Percentiles rank a stretch among this genome's conserved stretches.
These are phyloP conservation scores for Gastrodia elata DNA, from an alignment of 106 monocot species.

Conservation along the genomic window DNA sequence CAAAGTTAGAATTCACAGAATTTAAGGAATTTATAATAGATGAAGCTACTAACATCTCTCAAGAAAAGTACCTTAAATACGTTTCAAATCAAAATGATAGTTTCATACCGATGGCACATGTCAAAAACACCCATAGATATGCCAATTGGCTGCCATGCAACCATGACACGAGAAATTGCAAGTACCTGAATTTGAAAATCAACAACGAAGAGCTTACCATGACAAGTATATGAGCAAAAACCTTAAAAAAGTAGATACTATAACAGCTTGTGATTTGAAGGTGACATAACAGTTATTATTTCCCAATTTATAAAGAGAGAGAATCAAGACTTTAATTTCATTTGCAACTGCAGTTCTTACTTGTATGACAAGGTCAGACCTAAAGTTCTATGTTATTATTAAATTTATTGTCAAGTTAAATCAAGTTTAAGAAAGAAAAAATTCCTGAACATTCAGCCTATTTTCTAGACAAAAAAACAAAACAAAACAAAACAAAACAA, in stretches of 20 bases:
- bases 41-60: no score
- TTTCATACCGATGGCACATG: slow-evolving; percentile 65
- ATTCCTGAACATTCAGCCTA: neutral
- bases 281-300: no score
- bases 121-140: slow-evolving; percentile 93
- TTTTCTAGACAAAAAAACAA: neutral
- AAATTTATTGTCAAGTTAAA: neutral
- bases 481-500: no score
- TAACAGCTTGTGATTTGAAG: no score
- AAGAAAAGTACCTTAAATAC: neutral
- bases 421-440: neutral
- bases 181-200: slow-evolving; percentile 43
- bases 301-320: neutral
- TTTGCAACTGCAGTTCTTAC: no score
- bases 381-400: no score
- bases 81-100: neutral
- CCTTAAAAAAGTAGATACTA: no score
- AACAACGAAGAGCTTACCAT: neutral
- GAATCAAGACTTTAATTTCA: no score
- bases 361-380: no score
- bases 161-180: slow-evolving; percentile 87
- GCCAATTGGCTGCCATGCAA: slow-evolving; percentile 92
- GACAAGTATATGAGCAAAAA: neutral
- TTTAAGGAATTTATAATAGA: no score
- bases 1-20: no score